These are phyloP conservation scores for Astrothelium subdiscretum DNA, from an alignment of 495 filamentous ascomycete species.

Conservation along the genomic window DNA sequence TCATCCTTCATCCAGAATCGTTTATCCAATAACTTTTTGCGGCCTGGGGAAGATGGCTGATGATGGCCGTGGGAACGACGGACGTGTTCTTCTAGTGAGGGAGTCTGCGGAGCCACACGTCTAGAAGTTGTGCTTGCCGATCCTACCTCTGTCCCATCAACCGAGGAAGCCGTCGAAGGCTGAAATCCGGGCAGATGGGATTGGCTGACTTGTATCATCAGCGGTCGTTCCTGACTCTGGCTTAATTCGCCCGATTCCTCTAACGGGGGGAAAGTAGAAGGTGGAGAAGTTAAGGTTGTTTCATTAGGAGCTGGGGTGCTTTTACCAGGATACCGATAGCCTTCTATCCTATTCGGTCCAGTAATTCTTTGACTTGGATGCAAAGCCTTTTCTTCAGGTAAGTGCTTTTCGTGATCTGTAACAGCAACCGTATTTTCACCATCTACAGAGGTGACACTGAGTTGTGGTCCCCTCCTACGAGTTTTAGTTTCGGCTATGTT, in stretches of 20 bases:
- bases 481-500: not conserved
- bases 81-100: not conserved
- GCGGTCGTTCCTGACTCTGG: constrained; percentile 10
- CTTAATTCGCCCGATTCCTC: not conserved
- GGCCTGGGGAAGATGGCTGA: not conserved
- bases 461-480: not conserved
- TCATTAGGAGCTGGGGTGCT: not conserved
- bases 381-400: not conserved
- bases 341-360: not conserved
- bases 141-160: constrained; percentile 30
- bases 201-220: constrained; percentile 35
- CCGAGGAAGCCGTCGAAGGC: constrained; percentile 52
- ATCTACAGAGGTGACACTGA: not conserved
- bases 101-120: constrained; percentile 11
- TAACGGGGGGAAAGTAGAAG: not conserved
- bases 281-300: not conserved
- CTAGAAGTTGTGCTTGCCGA: constrained; percentile 6
- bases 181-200: constrained; percentile 37
- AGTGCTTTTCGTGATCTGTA: not conserved
- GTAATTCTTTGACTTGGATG: not conserved
- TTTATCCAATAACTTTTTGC: constrained; percentile 35
- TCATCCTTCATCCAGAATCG: constrained; percentile 99
- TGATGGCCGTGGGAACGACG: not conserved
- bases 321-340: not conserved
- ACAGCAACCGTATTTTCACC: not conserved